Evolutionary conservation across 2,329 filamentous ascomycete species (phyloP), one percentile per base, ranked within the genome.

Genomic region (Teratosphaeria viscida): DNA sequence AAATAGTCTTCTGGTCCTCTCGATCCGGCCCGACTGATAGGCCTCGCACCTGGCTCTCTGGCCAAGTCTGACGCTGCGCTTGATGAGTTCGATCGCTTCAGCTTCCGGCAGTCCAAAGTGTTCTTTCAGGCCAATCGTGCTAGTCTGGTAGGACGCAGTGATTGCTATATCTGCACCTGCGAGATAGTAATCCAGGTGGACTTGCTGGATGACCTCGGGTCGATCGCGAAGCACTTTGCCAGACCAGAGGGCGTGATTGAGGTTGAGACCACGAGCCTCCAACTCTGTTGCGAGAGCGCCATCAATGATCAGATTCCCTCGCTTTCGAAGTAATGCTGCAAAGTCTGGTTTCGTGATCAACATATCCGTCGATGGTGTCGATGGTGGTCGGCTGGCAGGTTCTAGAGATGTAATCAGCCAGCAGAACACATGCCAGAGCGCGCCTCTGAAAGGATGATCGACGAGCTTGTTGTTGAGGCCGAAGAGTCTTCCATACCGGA

Each of bases 201-300:
- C 73, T 62, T 71, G 63, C 55, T 73, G 68, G 55, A 80, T 78
- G 57, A 74, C 69, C 2, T 69, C 63, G 0, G 77, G 74, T n/a
- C 74, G 64, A 32, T 74, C 68, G 49, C 68, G 63, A 2, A 79
- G 72, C 7, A 75, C 67, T 54, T 74, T 72, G 26, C 75, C 77
- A 26, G 77, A 79, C 77, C 78, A 79, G 10, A 79, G 68, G 5
- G 74, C 64, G 59, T 73, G 70, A 59, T 72, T 74, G 47, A 79
- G 72, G 60, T 79, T 72, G 57, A 69, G 73, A 49, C 76, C 76
- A 16, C 76, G 71, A 4, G 68, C 68, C 63, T 79, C 77, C 16
- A 79, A 71, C 59, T 78, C 75, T 3, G 78, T 79, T 29, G 78
- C 78, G 5, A 80, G 70, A 5, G 75, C 78, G 35, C 78, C 78